These are phyloP conservation scores for Flaveria robusta DNA, from an alignment of 129 eudicot genomes.

Conservation along the genomic window DNA sequence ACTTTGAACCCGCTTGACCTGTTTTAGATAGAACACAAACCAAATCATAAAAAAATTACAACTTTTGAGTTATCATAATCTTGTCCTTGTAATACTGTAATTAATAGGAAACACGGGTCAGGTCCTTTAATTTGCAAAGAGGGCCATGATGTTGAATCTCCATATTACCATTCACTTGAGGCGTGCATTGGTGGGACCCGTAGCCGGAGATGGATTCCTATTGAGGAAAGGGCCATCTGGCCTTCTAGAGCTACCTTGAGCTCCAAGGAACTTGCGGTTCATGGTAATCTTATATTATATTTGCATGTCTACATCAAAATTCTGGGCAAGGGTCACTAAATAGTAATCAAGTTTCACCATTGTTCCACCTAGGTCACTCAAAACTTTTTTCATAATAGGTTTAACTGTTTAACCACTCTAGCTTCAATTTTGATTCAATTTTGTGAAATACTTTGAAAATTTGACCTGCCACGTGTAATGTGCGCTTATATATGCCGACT, in stretches of 20 bases:
- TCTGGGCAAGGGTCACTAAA: neutral
- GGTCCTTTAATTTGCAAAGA: conserved; percentile 73
- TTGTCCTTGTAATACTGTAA: conserved; percentile 16
- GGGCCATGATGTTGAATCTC: conserved; percentile 80
- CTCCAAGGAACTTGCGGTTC: conserved; percentile 60
- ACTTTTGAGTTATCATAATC: conserved; percentile 26
- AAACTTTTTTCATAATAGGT: neutral
- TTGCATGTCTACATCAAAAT: neutral
- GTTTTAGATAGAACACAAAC: neutral
- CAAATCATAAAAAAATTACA: too few species aligned
- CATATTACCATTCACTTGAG: conserved; percentile 85
- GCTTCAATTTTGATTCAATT: neutral
- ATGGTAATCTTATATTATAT: conserved; percentile 47
- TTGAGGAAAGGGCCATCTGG: conserved; percentile 79
- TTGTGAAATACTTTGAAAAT: neutral
- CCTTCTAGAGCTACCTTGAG: conserved; percentile 73
- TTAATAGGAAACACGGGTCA: conserved; percentile 65
- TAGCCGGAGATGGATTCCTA: conserved; percentile 87
- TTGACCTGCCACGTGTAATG: neutral
- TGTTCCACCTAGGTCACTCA: neutral
- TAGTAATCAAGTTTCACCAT: neutral
- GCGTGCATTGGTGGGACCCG: conserved; percentile 91
- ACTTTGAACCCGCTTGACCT: neutral
- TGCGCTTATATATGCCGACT: neutral
- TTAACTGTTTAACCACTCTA: neutral